Evolutionary conservation across 192 early-diverging fungal genomes (phyloP).

Genomic region (Linnemannia zychae): DNA sequence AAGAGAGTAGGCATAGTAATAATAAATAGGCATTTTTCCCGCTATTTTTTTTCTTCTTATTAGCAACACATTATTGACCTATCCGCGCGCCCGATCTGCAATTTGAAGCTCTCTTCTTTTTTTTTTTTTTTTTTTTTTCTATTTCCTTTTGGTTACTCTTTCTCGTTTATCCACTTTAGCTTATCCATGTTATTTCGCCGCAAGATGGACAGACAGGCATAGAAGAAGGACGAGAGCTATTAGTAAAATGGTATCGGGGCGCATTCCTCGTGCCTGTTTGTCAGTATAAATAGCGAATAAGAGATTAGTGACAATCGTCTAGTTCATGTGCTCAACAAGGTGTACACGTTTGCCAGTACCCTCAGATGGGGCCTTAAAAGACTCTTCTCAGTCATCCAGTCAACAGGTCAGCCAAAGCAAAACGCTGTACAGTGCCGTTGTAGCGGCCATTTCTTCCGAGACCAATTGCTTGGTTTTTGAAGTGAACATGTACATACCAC

Average conservation of each 20-base stretch:
- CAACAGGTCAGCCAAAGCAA: neutral
- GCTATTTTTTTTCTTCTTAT: neutral
- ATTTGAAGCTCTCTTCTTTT: neutral
- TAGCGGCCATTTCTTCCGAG: neutral
- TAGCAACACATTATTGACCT: neutral
- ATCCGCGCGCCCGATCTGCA: neutral
- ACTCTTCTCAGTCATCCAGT: neutral
- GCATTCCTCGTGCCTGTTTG: neutral
- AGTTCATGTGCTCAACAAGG: neutral
- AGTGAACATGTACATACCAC: neutral
- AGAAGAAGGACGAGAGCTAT: neutral
- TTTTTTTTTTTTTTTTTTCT: neutral
- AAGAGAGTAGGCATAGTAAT: neutral
- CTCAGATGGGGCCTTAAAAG: neutral
- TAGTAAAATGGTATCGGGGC: neutral
- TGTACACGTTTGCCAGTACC: conserved; percentile 8
- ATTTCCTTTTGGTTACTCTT: no score
- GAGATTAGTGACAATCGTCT: neutral
- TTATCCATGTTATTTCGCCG: neutral
- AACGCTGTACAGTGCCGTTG: no score
- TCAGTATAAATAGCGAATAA: neutral
- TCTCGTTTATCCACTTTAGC: no score
- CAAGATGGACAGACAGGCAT: neutral
- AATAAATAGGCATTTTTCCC: neutral
- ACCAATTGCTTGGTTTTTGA: neutral